Percentiles rank a stretch among this genome's conserved stretches.
phyloP scores from a whole-genome alignment of 352 stramenopile species.

The Peronosclerospora sorghi region DNA sequence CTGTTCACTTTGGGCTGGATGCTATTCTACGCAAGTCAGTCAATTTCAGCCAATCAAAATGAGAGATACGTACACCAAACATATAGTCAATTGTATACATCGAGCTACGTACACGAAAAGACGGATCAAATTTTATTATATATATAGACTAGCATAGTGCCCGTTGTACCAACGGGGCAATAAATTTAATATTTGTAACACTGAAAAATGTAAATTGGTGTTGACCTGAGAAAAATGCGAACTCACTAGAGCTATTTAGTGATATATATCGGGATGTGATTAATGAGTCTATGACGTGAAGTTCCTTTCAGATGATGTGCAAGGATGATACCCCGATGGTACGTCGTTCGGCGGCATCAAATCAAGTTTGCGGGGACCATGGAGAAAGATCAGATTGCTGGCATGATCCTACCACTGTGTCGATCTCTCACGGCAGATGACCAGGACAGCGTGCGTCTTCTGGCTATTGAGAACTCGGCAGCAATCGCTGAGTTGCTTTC shows the following conservation, averaged over 20 bases:
- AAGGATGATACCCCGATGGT: conserved; percentile 85
- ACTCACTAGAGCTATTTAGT: not conserved
- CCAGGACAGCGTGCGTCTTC: conserved; percentile 89
- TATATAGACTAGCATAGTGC: too few species aligned
- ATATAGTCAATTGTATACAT: conserved; percentile 89
- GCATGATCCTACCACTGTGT: conserved; percentile 75
- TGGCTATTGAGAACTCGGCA: conserved; percentile 84
- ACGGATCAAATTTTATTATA: too few species aligned
- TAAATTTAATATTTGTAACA: too few species aligned
- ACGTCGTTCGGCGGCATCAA: conserved; percentile 60
- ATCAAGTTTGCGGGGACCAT: conserved; percentile 70
- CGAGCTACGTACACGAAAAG: too few species aligned
- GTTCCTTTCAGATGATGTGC: conserved; percentile 68
- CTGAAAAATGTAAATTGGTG: too few species aligned
- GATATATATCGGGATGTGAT: not conserved
- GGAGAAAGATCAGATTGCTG: conserved; percentile 64
- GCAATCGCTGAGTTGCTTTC: conserved; percentile 63
- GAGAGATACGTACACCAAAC: too few species aligned
- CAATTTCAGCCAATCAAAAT: too few species aligned
- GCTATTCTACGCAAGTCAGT: too few species aligned
- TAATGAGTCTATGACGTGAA: conserved; percentile 12
- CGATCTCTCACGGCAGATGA: conserved; percentile 86
- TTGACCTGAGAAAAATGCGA: conserved; percentile 81
- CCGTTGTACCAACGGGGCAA: too few species aligned
- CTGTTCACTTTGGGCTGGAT: too few species aligned